Percentiles rank a stretch among this genome's conserved stretches.
Evolutionary conservation across 169 alveolate species (phyloP).

Genomic region (Plasmodium cynomolgi): DNA sequence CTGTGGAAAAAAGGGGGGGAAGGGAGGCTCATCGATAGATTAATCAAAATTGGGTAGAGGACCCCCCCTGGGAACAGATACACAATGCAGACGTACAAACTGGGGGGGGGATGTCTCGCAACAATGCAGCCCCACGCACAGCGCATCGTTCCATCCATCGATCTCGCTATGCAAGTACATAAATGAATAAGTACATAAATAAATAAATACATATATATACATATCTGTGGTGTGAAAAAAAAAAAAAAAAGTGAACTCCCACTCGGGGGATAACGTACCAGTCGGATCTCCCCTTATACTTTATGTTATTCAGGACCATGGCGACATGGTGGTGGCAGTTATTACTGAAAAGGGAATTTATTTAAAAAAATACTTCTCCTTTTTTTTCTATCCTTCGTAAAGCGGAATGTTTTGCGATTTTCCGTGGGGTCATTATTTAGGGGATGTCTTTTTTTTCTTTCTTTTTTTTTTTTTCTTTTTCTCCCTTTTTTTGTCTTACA

Average conservation of each 20-base stretch:
- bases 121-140: neutral
- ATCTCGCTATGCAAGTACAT: neutral
- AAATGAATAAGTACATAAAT: neutral
- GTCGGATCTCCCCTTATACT: slow-evolving; percentile 41
- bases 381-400: neutral
- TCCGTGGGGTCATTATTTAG: neutral
- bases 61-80: neutral
- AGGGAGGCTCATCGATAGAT: neutral
- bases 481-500: slow-evolving; percentile 13
- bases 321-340: slow-evolving; percentile 66
- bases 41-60: neutral
- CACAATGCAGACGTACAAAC: neutral
- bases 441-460: neutral
- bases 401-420: neutral
- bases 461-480: neutral
- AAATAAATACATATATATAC: neutral
- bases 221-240: neutral
- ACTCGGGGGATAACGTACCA: slow-evolving; percentile 12
- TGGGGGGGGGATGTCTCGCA: neutral
- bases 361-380: neutral
- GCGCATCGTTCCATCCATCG: neutral
- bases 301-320: slow-evolving; percentile 36
- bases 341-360: slow-evolving; percentile 12
- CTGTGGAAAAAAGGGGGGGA: neutral
- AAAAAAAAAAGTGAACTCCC: neutral